Conservation (phyloP, 306 rosid species). For the Dryas alaskensis region DNA sequence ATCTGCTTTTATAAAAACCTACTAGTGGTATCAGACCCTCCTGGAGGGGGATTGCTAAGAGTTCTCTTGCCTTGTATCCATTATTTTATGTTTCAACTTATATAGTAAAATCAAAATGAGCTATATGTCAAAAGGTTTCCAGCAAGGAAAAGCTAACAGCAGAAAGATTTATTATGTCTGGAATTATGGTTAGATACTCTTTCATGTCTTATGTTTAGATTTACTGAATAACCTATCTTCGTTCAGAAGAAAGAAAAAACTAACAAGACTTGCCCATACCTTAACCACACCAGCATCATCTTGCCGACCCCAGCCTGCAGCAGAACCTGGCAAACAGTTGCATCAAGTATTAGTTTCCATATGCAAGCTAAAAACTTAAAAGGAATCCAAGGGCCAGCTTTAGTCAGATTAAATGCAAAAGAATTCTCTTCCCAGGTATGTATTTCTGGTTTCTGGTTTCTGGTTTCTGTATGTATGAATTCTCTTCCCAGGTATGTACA, state of each 20-base stretch:
- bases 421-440: not conserved
- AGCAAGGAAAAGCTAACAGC: not conserved
- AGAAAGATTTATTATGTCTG: not conserved
- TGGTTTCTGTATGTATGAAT: too few relatives aligned
- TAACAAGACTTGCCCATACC: conserved; percentile 46
- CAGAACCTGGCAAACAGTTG: conserved; percentile 64
- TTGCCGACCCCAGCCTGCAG: conserved; percentile 93
- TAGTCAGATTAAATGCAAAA: not conserved
- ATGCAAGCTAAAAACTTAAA: conserved; percentile 5
- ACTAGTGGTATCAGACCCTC: too few relatives aligned
- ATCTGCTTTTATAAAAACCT: too few relatives aligned
- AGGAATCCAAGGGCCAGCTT: not conserved
- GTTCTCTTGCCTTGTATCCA: not conserved
- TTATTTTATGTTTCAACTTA: not conserved
- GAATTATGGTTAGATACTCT: not conserved
- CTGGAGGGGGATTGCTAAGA: too few relatives aligned
- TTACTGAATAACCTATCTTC: conserved; percentile 1
- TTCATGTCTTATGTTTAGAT: not conserved
- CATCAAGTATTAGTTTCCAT: conserved; percentile 11
- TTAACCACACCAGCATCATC: conserved; percentile 97
- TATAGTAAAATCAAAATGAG: not conserved
- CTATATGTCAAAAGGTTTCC: not conserved
- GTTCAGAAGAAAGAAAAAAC: conserved; percentile 13
- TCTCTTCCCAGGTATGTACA: not conserved
- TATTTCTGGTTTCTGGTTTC: not conserved